Evolutionary conservation across 495 filamentous ascomycete genomes (phyloP), one percentile per base, ranked within the genome.

Genomic region (Neurospora sp.): DNA sequence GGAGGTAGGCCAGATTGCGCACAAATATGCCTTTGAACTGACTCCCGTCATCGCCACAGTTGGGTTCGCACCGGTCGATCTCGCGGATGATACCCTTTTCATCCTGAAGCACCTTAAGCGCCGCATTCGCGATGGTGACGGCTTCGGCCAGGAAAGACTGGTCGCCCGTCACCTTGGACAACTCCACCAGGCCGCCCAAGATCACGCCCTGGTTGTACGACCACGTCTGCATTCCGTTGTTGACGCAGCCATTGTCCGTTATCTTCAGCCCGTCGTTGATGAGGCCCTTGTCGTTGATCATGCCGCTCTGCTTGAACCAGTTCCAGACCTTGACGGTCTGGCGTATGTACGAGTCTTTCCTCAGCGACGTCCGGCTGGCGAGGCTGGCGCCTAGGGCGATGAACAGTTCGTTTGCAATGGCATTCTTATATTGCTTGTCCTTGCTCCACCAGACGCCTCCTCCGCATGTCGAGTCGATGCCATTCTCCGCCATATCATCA

Each of bases 21-120:
- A 93, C 88, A 77, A 94, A 93, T 23, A 93, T 86, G 39, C 92
- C 93, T 82, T 94, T 95, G 87, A 95, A 95, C 80, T 93, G 91
- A 11, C 84, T 82, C 1, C 86, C 90, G 74, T 92, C 87, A 12
- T 76, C 83, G 39, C 88, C 90, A 62, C 90, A 91, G 73, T 86
- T 78, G 0, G 89, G 90, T 77, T 93, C 91, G 76, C 90, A 92
- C 49, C 70, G 38, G 14, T 80, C 74, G 35, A 77, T 78, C 60
- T 94, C 92, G 75, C 85, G 88, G n/a, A 92, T 82, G 46, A 95
- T 85, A 41, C 91, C 90, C 72, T 88, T 83, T 0, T 78, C 75
- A 76, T 89, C 85, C 14, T 85, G 83, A 20, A 93, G 83, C 11
- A 80, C 78, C 2, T 75, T 78, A 70, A 94, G 88, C 8, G 90